These are phyloP conservation scores for Pythium aquatile DNA, from an alignment of 352 stramenopile species.

Conservation along the genomic window DNA sequence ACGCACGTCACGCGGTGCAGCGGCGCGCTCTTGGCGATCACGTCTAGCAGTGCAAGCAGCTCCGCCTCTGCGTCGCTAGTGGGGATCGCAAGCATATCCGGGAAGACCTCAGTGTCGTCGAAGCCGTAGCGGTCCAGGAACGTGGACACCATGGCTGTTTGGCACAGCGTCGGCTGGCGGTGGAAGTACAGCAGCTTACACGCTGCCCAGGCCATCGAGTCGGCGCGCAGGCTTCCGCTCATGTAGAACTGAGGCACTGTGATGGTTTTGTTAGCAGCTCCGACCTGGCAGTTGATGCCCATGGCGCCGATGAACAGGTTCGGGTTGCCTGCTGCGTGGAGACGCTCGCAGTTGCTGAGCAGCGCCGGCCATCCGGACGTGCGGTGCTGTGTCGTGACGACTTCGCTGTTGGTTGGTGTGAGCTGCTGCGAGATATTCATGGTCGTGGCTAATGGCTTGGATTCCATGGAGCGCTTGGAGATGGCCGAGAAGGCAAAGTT, in stretches of 20 bases:
- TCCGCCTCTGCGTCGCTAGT: conserved; percentile 15
- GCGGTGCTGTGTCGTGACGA: conserved; percentile 1
- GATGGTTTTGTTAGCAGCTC: background rate
- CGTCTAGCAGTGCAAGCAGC: conserved; percentile 15
- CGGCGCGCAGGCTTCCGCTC: conserved; percentile 10
- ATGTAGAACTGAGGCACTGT: conserved; percentile 8
- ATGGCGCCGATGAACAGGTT: conserved; percentile 19
- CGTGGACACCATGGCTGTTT: background rate
- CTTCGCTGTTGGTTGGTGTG: background rate
- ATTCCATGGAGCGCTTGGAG: conserved; percentile 17
- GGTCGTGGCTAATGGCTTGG: conserved; percentile 3
- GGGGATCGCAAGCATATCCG: conserved; percentile 30
- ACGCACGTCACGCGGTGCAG: conserved; percentile 9
- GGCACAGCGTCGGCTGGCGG: conserved; percentile 4
- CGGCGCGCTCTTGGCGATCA: conserved; percentile 16
- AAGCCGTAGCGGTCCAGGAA: conserved; percentile 36
- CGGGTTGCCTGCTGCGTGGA: conserved; percentile 3
- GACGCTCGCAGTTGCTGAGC: conserved; percentile 3
- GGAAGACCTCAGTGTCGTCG: conserved; percentile 21
- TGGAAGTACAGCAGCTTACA: conserved; percentile 19
- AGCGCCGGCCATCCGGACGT: conserved; percentile 18
- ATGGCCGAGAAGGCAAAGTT: conserved; percentile 36
- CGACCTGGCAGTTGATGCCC: conserved; percentile 16
- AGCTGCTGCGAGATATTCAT: conserved; percentile 5
- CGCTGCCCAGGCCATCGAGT: conserved; percentile 23